A percentile compares a stretch with the other conserved stretches of the same genome.
These are phyloP conservation scores for Zymoseptoria brevis DNA, from an alignment of 2,329 filamentous ascomycete species.

Conservation along the genomic window DNA sequence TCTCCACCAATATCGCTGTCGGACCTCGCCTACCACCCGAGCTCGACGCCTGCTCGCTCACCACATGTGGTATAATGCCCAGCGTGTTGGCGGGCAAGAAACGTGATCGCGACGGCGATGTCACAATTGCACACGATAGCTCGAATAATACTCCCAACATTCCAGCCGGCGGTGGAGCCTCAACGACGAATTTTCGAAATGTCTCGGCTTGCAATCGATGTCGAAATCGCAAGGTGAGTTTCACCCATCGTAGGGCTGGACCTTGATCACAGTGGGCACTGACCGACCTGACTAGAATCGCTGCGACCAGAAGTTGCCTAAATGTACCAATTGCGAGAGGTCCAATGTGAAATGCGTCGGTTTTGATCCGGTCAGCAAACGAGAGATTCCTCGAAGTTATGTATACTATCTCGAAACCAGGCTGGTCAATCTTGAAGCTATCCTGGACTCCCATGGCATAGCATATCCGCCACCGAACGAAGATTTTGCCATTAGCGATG, in stretches of 20 bases:
- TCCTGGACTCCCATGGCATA: conserved; percentile 63
- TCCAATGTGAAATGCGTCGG: conserved; percentile 86
- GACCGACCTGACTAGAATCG: conserved; percentile 51
- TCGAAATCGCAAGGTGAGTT: conserved; percentile 60
- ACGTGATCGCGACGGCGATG: conserved; percentile 11
- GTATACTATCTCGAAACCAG: conserved; percentile 90
- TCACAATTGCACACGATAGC: background rate
- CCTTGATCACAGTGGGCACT: background rate
- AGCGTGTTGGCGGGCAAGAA: conserved; percentile 8
- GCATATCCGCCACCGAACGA: conserved; percentile 61
- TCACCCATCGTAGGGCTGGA: background rate
- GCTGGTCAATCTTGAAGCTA: conserved; percentile 70
- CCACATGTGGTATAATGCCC: background rate
- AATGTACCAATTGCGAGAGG: conserved; percentile 87
- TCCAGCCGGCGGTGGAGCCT: conserved; percentile 32
- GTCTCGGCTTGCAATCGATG: conserved; percentile 94
- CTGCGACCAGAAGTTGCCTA: conserved; percentile 86
- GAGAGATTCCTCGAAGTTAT: conserved; percentile 82
- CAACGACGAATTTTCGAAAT: conserved; percentile 52
- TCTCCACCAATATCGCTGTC: background rate
- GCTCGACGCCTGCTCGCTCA: background rate
- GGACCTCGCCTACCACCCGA: conserved; percentile 6
- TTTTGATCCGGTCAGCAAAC: conserved; percentile 93
- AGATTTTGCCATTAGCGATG: conserved; percentile 46
- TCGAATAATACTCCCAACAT: conserved; percentile 4